Conservation (phyloP, 1,284 basidiomycete species). For the Trichosporon inkin region DNA sequence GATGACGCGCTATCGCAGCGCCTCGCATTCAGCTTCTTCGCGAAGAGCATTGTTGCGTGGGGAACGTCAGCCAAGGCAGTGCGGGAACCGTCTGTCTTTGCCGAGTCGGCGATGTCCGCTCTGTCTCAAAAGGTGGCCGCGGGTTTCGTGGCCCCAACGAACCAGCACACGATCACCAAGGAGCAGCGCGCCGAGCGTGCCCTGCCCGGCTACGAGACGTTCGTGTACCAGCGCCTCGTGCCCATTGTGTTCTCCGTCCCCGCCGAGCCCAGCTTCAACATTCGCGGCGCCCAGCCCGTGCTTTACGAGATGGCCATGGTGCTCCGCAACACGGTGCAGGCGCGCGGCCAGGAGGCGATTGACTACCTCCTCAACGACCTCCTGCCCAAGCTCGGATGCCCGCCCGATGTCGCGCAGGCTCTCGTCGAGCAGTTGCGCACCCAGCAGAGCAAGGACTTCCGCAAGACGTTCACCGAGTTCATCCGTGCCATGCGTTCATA, state of each 20-base stretch:
- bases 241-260: conserved; percentile 80
- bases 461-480: conserved; percentile 84
- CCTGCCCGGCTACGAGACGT: conserved; percentile 86
- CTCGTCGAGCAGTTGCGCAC: conserved; percentile 73
- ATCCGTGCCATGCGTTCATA: conserved; percentile 42
- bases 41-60: conserved; percentile 68
- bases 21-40: conserved; percentile 75
- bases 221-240: conserved; percentile 84
- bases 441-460: conserved; percentile 75
- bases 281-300: conserved; percentile 79
- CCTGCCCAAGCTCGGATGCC: conserved; percentile 85
- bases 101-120: conserved; percentile 37
- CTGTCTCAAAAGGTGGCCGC: conserved; percentile 51
- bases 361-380: conserved; percentile 75
- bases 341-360: conserved; percentile 77
- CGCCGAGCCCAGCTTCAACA: conserved; percentile 73
- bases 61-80: conserved; percentile 56
- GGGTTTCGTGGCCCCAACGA: conserved; percentile 32
- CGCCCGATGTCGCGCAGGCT: conserved; percentile 68
- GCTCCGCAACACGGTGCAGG: conserved; percentile 71
- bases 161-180: conserved; percentile 40
- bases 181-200: conserved; percentile 51
- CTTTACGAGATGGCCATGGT: conserved; percentile 81
- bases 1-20: conserved; percentile 73
- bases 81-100: conserved; percentile 40